These are phyloP conservation scores for Suhomyces emberorum DNA, from an alignment of 805 yeast species.

Conservation along the genomic window DNA sequence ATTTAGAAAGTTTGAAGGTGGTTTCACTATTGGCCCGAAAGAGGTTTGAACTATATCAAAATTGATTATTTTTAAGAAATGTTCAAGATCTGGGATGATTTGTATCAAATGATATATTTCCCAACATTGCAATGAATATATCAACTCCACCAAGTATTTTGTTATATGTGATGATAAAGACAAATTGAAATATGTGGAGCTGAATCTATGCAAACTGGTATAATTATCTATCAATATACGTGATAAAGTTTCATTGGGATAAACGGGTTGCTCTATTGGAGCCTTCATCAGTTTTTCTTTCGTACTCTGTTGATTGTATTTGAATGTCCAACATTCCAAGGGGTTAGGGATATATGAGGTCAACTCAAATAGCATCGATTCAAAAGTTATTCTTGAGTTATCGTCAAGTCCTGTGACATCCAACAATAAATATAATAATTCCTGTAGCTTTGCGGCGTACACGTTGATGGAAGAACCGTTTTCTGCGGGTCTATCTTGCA, in stretches of 20 bases:
- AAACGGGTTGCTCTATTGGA: conserved; percentile 11
- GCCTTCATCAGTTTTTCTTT: conserved; percentile 1
- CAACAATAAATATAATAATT: conserved; percentile 25
- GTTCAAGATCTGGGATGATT: conserved; percentile 29
- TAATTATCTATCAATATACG: conserved; percentile 39
- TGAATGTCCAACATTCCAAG: conserved; percentile 9
- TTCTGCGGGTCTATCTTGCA: conserved; percentile 3
- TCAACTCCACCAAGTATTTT: conserved; percentile 35
- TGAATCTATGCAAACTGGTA: conserved; percentile 24
- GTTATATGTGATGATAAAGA: conserved; percentile 39
- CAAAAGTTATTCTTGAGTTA: conserved; percentile 25
- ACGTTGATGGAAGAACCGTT: conserved; percentile 21
- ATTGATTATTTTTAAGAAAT: conserved; percentile 30
- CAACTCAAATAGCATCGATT: conserved; percentile 22
- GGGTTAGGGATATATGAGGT: conserved; percentile 26
- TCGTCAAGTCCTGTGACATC: conserved; percentile 30
- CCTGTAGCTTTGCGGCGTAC: conserved; percentile 31
- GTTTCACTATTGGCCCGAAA: conserved; percentile 37
- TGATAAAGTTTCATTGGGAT: conserved; percentile 37
- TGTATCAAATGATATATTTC: conserved; percentile 40
- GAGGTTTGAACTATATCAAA: conserved; percentile 36
- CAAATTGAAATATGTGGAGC: conserved; percentile 35
- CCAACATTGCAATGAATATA: conserved; percentile 42
- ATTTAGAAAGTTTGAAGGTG: conserved; percentile 37
- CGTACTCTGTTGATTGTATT: conserved; percentile 1